Evolutionary conservation across 1,284 basidiomycete species (phyloP).

Genomic region (Lignosus rhinocerotis): DNA sequence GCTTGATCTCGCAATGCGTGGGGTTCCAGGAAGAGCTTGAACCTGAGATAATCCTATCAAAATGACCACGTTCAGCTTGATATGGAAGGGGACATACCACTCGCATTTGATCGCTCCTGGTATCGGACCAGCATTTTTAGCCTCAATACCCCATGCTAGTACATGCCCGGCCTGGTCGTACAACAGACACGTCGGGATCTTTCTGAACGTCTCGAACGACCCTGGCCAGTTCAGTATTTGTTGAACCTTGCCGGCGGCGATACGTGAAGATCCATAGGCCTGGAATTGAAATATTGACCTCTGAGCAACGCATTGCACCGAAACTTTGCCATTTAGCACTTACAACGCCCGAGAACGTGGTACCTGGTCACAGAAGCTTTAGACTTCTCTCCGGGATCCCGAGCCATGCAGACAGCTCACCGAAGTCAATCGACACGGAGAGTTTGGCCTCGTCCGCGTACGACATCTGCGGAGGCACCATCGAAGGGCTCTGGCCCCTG

Average conservation of each 20-base stretch:
- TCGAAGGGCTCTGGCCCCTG: slow-evolving; percentile 21
- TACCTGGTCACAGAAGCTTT: slow-evolving; percentile 46
- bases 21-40: slow-evolving; percentile 83
- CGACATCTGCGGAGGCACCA: slow-evolving; percentile 22
- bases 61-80: background rate
- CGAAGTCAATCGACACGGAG: slow-evolving; percentile 79
- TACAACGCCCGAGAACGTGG: slow-evolving; percentile 82
- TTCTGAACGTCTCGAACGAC: slow-evolving; percentile 76
- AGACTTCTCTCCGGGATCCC: slow-evolving; percentile 1
- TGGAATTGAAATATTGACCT: slow-evolving; percentile 26
- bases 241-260: slow-evolving; percentile 72
- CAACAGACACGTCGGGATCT: slow-evolving; percentile 78
- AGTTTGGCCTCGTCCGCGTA: slow-evolving; percentile 60
- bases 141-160: slow-evolving; percentile 78
- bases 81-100: slow-evolving; percentile 43
- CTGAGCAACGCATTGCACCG: slow-evolving; percentile 5
- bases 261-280: slow-evolving; percentile 82
- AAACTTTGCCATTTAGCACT: slow-evolving; percentile 33
- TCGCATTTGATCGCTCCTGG: slow-evolving; percentile 69
- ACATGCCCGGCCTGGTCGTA: slow-evolving; percentile 72
- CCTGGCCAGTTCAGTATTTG: slow-evolving; percentile 81
- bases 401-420: slow-evolving; percentile 38
- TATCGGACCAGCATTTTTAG: slow-evolving; percentile 71
- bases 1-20: slow-evolving; percentile 69
- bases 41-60: slow-evolving; percentile 40